Evolutionary conservation across 2,329 filamentous ascomycete species (phyloP), one percentile per base, ranked within the genome.

Genomic region (Aspergillus brunneoviolaceus): DNA sequence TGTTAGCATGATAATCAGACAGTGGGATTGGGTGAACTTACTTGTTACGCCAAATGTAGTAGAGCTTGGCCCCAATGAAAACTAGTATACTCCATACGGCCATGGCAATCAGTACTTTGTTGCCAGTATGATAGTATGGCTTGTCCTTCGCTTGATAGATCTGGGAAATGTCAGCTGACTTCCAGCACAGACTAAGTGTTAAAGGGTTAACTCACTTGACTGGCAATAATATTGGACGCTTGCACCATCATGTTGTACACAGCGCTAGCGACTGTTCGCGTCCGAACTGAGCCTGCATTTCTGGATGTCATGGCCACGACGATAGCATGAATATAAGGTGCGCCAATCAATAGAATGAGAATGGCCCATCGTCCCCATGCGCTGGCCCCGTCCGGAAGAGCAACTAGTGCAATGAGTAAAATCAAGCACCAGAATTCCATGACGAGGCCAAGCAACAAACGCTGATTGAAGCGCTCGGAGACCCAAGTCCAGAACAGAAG

Each of bases 281-380:
- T 80, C 9, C 76, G 67, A 19, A 80, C 77, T 0, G 75, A 76
- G 0, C 77, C 77, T 1, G 77, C 74, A 62, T 79, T 80, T 21
- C 77, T 67, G 6, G 77, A 79, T 4, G 76, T 78, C 58, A 79
- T 76, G 4, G 77, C 77, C 33, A 79, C 77, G 31, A 86, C 5
- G 16, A 85, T 79, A 2, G 85, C 83, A 64, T 87, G 85, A 56
- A 85, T 82, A 66, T 87, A 87, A 0, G 85, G 85, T 59, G 82
- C 81, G 2, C 83, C 83, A 11, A 83, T 78, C 33, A 86, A 77
- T 45, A 87, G 67, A 1, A 81, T 82, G 16, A 82, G 75, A 31
- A 86, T 69, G 1, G 77, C 72, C 74, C 81, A 87, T 16, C 83
- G 75, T 0, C 72, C 73, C 85, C 85, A 87, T 14, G 81, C 74